Evolutionary conservation across 768 basidiomycete genomes (phyloP), one percentile per base, ranked within the genome.

Genomic region (Boletus vermiculosoides): DNA sequence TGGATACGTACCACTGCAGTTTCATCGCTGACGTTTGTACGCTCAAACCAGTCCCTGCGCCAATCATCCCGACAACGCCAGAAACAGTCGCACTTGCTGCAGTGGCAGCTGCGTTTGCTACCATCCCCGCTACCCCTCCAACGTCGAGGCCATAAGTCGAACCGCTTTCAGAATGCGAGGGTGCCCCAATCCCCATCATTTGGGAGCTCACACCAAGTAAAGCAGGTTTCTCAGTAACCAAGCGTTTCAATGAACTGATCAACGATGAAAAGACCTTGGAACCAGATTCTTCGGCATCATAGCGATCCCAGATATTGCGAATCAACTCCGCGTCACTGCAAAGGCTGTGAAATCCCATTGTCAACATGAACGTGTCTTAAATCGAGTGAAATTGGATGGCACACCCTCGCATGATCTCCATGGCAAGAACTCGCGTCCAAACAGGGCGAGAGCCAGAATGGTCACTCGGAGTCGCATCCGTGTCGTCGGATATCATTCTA

Each of bases 371-470:
- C 9, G 39, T 10, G 34, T 20, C 39, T 2, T 8, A 34, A 2
- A 55, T 31, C 15, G 6, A 34, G 7, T 5, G 28, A 49, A 20
- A 34, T 18, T 31, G 11, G 41, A 28, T 12, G 20, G 60, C 72
- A 37, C 64, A 90, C 87, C 93, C 95, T 70, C 94, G 78, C 76
- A 96, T 85, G 45, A 94, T 88, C 69, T 98, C 95, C 85, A 96
- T 86, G 2, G 92, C 87, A 10, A 98, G 78, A 0, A 96, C 92
- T 16, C 94, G 79, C 78, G 93, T 90, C 94, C 95, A 98, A 31
- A 78, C 71, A 1, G 93, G 90, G 30, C 85, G 80, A 52, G 66
- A 52, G 9, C 63, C 57, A 30, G 51, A 52, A 74, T 64, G 64
- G 56, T 77, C 66, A 23, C 55, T 28, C 45, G 51, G 36, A 60